Evolutionary conservation across 768 basidiomycete species (phyloP).

Genomic region (Postia placenta): DNA sequence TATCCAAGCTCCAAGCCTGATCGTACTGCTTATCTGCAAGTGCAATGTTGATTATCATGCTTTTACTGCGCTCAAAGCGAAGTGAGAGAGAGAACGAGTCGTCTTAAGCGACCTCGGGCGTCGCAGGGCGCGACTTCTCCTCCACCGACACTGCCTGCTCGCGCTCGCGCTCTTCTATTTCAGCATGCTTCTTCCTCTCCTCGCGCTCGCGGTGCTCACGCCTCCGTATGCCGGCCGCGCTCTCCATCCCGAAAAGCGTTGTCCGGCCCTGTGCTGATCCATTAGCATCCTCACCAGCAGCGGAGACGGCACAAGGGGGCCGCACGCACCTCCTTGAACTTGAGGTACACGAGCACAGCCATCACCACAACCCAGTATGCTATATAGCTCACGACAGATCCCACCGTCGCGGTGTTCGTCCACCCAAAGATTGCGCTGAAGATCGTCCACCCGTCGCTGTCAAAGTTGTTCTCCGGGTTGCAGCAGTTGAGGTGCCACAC

Average conservation of each 20-base stretch:
- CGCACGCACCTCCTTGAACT: constrained; percentile 36
- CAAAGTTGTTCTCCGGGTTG: constrained; percentile 49
- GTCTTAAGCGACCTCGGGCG: too few relatives aligned
- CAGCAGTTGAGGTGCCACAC: constrained; percentile 90
- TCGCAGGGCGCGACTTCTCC: too few relatives aligned
- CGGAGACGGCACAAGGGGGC: constrained; percentile 3
- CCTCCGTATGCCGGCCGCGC: constrained; percentile 30
- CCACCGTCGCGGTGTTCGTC: constrained; percentile 70
- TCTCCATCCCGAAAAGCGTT: constrained; percentile 51
- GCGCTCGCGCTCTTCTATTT: too few relatives aligned
- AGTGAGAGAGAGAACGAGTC: too few relatives aligned
- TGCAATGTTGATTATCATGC: too few relatives aligned
- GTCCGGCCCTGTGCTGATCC: constrained; percentile 47
- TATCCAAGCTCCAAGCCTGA: too few relatives aligned
- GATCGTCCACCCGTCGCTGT: constrained; percentile 64
- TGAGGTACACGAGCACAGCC: constrained; percentile 56
- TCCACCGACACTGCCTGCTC: too few relatives aligned
- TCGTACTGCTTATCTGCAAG: too few relatives aligned
- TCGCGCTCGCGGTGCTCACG: constrained; percentile 17
- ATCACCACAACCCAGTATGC: constrained; percentile 91
- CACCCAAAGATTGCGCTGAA: constrained; percentile 86
- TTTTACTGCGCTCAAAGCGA: too few relatives aligned
- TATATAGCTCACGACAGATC: constrained; percentile 79
- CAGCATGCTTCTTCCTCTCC: too few relatives aligned
- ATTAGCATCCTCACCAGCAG: not conserved